Conservation (phyloP, 2,329 filamentous ascomycete species). For the Monilinia aucupariae region DNA sequence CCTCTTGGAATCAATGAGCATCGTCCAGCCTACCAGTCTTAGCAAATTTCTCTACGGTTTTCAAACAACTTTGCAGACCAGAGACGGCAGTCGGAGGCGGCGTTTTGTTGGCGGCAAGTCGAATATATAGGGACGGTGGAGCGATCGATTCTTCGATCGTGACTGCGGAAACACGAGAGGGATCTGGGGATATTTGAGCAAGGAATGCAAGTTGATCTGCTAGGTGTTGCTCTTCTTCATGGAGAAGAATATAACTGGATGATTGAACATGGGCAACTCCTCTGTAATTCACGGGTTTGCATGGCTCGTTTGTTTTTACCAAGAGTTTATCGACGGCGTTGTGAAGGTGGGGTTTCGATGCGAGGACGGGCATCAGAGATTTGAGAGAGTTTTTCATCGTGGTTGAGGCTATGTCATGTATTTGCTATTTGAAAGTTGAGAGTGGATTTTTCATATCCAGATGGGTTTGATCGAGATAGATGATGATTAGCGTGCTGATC, state of each 20-base stretch:
- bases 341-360: neutral
- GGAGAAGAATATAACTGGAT: neutral
- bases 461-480: no score
- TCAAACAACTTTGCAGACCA: neutral
- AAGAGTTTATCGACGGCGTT: neutral
- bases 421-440: no score
- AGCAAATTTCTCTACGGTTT: neutral
- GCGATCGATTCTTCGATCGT: neutral
- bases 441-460: no score
- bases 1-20: neutral
- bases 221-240: slow-evolving; percentile 26
- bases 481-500: no score
- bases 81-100: neutral
- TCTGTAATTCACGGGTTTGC: slow-evolving; percentile 9
- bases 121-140: neutral
- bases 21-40: neutral
- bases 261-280: neutral
- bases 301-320: neutral
- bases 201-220: slow-evolving; percentile 18
- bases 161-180: neutral
- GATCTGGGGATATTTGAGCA: neutral
- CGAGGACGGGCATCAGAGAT: no score
- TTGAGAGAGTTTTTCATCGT: no score
- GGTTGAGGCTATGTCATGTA: no score
- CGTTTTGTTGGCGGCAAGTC: neutral